Conservation (phyloP, 257 asterid genomes). For the Lantana camara region DNA sequence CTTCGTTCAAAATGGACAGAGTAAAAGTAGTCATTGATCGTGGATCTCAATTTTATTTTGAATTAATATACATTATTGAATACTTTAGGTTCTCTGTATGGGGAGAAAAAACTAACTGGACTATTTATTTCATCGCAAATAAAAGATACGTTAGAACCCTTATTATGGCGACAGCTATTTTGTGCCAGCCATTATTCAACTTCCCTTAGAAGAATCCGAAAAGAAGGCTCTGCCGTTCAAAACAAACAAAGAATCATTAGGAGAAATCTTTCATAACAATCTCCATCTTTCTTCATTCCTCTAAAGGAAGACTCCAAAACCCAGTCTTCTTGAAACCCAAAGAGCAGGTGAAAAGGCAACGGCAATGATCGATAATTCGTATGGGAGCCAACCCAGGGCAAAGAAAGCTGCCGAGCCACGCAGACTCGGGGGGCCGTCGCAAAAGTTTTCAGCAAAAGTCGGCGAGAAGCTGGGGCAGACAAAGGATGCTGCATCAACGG, state of each 20-base stretch:
- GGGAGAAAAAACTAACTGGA: no score
- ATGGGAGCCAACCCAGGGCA: neutral
- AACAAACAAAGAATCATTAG: neutral
- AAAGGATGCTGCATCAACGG: slow-evolving; percentile 20
- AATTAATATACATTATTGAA: no score
- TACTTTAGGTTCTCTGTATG: no score
- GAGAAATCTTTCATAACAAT: no score
- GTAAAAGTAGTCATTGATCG: no score
- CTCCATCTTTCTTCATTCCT: neutral
- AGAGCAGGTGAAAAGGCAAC: neutral
- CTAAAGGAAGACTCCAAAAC: slow-evolving; percentile 25
- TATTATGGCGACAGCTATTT: neutral
- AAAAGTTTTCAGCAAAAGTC: slow-evolving; percentile 34
- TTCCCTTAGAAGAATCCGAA: neutral
- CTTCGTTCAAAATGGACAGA: no score
- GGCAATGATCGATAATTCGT: slow-evolving; percentile 31
- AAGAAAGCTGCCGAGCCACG: slow-evolving; percentile 24
- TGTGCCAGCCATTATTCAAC: neutral
- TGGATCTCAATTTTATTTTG: no score
- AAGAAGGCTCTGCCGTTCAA: neutral
- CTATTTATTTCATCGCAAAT: no score
- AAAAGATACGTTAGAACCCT: no score
- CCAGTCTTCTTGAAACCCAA: slow-evolving; percentile 29
- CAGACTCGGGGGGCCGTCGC: slow-evolving; percentile 36
- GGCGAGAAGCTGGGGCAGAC: slow-evolving; percentile 34